Percentiles rank a stretch among this genome's conserved stretches.
These are phyloP conservation scores for Starmerella stigmatis DNA, from an alignment of 805 yeast species.

Conservation along the genomic window DNA sequence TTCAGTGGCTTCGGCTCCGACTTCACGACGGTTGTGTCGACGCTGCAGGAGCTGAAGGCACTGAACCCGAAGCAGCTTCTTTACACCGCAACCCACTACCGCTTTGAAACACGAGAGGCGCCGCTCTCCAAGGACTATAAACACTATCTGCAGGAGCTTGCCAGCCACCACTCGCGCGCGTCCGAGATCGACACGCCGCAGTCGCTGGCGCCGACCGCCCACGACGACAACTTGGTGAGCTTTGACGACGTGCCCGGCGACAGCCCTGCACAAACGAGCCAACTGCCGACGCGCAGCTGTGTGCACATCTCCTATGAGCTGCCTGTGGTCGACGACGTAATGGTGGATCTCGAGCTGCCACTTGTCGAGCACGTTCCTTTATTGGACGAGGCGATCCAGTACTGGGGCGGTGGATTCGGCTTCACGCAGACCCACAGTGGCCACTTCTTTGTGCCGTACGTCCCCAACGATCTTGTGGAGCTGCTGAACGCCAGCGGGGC, in stretches of 20 bases:
- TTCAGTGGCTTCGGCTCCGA: conserved; percentile 57
- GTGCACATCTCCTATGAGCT: conserved; percentile 13
- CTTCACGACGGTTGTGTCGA: conserved; percentile 33
- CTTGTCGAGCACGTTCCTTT: conserved; percentile 58
- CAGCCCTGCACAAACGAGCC: too few relatives aligned
- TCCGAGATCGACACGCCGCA: too few relatives aligned
- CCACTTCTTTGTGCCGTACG: conserved; percentile 21
- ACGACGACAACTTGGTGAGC: not conserved
- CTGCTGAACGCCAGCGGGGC: conserved; percentile 12
- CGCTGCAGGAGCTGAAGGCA: conserved; percentile 48
- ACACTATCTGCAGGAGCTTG: conserved; percentile 35
- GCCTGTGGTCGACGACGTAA: conserved; percentile 23
- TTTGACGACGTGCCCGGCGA: not conserved
- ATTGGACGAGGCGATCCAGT: conserved; percentile 56
- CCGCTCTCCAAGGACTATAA: conserved; percentile 48
- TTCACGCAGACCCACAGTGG: conserved; percentile 46
- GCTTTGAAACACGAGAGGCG: conserved; percentile 72
- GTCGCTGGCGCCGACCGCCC: too few relatives aligned
- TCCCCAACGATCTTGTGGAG: conserved; percentile 20
- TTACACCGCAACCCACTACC: conserved; percentile 62
- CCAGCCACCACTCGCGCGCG: conserved; percentile 25
- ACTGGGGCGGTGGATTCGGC: conserved; percentile 48
- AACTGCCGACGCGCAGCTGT: conserved; percentile 1
- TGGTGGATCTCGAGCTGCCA: conserved; percentile 29
- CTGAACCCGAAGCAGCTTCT: conserved; percentile 62